phyloP scores from a whole-genome alignment of 441 rosid species.

The Corymbia calophylla region DNA sequence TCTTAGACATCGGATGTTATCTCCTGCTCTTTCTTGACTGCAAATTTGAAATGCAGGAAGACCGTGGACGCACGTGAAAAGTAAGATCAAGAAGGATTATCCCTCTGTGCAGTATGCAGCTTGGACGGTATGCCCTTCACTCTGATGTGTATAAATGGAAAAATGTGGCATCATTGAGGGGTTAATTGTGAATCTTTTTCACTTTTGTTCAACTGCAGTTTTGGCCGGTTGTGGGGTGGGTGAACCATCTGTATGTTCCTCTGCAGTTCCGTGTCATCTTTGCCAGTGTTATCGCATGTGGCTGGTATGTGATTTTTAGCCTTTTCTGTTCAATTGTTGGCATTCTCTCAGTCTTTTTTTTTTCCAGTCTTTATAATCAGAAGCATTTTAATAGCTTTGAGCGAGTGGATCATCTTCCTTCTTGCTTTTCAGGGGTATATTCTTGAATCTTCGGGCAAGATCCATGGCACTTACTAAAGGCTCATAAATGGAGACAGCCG shows the following conservation, averaged over 20 bases:
- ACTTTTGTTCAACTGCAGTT: constrained; percentile 38
- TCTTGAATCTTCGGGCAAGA: constrained; percentile 66
- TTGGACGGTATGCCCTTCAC: constrained; percentile 60
- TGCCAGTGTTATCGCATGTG: constrained; percentile 19
- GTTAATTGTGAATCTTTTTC: background rate
- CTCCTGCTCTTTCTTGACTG: background rate
- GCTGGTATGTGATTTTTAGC: constrained; percentile 41
- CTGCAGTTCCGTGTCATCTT: constrained; percentile 51
- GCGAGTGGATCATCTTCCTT: background rate
- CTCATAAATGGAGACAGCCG: background rate
- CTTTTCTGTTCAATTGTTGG: background rate
- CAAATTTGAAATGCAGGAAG: constrained; percentile 50
- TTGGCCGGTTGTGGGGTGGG: constrained; percentile 90
- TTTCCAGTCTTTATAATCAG: background rate
- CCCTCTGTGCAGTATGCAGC: constrained; percentile 64
- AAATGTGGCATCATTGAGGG: background rate
- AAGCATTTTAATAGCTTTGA: background rate
- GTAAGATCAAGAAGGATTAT: constrained; percentile 65
- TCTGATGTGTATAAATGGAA: background rate
- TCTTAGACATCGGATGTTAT: background rate
- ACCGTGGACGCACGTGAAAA: constrained; percentile 72
- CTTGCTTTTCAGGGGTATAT: constrained; percentile 68
- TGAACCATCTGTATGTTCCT: constrained; percentile 82
- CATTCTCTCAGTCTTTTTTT: background rate
- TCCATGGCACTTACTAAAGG: constrained; percentile 46